Base-by-base conservation (phyloP, 352 stramenopile species). In the Pythium phragmiticola region DNA sequence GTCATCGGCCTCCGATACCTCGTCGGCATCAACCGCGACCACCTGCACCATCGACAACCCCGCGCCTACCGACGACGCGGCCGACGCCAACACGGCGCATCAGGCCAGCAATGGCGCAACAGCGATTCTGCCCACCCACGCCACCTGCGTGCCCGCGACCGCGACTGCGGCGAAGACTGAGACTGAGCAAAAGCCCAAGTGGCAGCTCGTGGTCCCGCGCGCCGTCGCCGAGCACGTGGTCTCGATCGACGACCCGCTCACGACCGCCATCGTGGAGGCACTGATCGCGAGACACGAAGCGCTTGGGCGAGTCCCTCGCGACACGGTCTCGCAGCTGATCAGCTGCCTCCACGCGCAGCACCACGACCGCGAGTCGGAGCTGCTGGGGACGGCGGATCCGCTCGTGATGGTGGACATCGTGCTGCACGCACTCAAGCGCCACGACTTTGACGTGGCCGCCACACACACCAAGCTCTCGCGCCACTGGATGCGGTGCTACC, bases 321-420 rank as follows among this genome's bases (percentile, higher is more conserved):
- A 51, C 21, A 51, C 45, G 45, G 45, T 51, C 45, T 51, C 33
- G 45, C 5, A 51, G 45, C 45, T 51, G 45, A 21, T 51, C 21
- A 26, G 45, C 19, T 34, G 45, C 14, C 45, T 51, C 7, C 30
- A 34, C 45, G 21, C 45, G 19, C 2, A 8, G 45, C 17, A 51
- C 45, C 8, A 51, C 45, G 45, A 26, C 8, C 19, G 45, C 30
- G 45, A 21, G 21, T 21, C 21, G 21, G 21, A 21, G 21, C 21
- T 21, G 21, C 21, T 21, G 21, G 21, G 21, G 21, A 21, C 21
- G 21, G 21, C 21, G 21, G 21, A 21, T 0, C 21, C 21, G 21
- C 21, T 21, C 21, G 21, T 21, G 21, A 21, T 21, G 21, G 21
- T 21, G 21, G 45, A 51, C 45, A 12, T 51, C 2, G 45, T 51